Conservation (phyloP, 1,284 basidiomycete genomes). For the Heliocybe sulcata region DNA sequence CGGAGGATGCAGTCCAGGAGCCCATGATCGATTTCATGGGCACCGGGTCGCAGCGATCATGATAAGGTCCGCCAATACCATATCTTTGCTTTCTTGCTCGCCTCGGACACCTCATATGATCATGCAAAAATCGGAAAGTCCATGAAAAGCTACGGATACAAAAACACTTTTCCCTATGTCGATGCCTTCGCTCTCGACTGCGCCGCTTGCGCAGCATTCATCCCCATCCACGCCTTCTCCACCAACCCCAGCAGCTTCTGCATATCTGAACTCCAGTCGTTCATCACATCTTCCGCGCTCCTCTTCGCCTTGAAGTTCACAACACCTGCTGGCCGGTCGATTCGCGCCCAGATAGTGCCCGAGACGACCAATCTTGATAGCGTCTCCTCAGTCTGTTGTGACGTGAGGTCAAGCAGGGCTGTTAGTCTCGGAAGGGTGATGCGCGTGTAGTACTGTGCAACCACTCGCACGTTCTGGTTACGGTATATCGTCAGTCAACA, state of each 20-base stretch:
- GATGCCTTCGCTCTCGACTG: constrained; percentile 56
- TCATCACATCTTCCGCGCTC: constrained; percentile 86
- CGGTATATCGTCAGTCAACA: constrained; percentile 6
- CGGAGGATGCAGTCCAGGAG: constrained; percentile 10
- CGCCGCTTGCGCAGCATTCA: constrained; percentile 80
- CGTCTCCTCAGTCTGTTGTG: constrained; percentile 79
- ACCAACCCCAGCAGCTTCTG: constrained; percentile 77
- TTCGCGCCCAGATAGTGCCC: constrained; percentile 88
- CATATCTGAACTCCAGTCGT: constrained; percentile 96
- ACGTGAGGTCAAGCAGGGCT: constrained; percentile 81
- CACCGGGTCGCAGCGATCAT: neutral
- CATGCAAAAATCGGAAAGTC: neutral
- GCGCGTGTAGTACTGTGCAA: constrained; percentile 91
- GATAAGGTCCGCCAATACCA: no score
- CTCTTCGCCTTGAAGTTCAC: constrained; percentile 79
- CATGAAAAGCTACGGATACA: constrained; percentile 1
- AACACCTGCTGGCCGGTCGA: constrained; percentile 88
- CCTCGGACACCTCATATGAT: neutral
- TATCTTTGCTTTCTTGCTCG: neutral
- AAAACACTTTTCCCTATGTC: neutral
- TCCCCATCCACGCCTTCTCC: constrained; percentile 87
- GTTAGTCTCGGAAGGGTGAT: constrained; percentile 84
- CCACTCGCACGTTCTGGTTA: constrained; percentile 87
- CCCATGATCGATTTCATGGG: constrained; percentile 9
- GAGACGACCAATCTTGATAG: constrained; percentile 88